Evolutionary conservation across 2,329 filamentous ascomycete species (phyloP).

Genomic region (Talaromyces sp.): DNA sequence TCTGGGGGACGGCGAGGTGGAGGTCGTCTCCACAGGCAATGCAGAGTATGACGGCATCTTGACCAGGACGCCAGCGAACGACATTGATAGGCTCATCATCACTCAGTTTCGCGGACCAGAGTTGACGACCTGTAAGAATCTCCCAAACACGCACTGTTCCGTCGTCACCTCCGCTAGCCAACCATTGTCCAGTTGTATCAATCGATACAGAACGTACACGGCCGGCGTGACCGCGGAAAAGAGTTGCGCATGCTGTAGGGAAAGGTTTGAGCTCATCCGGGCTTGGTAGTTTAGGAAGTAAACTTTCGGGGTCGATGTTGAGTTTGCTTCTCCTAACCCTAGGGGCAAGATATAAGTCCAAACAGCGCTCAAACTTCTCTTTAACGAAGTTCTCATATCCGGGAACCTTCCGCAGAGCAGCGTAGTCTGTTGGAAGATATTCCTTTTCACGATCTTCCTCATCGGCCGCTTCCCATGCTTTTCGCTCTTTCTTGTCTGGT

Average conservation of each 20-base stretch:
- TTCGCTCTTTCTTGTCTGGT: conserved; percentile 75
- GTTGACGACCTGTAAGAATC: conserved; percentile 74
- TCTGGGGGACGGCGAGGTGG: conserved; percentile 73
- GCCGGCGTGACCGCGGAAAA: conserved; percentile 84
- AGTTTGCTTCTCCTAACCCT: conserved; percentile 87
- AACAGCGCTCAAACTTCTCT: conserved; percentile 89
- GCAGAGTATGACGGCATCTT: conserved; percentile 73
- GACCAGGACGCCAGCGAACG: conserved; percentile 83
- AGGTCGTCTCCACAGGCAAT: conserved; percentile 80
- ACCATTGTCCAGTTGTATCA: conserved; percentile 76
- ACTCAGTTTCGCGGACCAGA: conserved; percentile 77
- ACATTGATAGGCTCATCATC: conserved; percentile 74
- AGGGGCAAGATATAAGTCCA: conserved; percentile 93
- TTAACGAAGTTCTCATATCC: conserved; percentile 88
- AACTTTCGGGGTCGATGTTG: conserved; percentile 90
- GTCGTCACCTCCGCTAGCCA: conserved; percentile 92
- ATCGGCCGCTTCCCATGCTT: conserved; percentile 78
- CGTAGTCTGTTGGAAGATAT: conserved; percentile 76
- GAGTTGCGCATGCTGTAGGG: conserved; percentile 79
- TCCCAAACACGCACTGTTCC: conserved; percentile 90
- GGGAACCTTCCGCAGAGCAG: conserved; percentile 82
- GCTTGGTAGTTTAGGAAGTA: conserved; percentile 86
- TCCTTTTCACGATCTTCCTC: conserved; percentile 88
- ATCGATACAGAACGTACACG: conserved; percentile 79
- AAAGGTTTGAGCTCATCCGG: conserved; percentile 93